phyloP scores from a whole-genome alignment of 805 yeast genomes.

The Debaryomyces prosopidis region DNA sequence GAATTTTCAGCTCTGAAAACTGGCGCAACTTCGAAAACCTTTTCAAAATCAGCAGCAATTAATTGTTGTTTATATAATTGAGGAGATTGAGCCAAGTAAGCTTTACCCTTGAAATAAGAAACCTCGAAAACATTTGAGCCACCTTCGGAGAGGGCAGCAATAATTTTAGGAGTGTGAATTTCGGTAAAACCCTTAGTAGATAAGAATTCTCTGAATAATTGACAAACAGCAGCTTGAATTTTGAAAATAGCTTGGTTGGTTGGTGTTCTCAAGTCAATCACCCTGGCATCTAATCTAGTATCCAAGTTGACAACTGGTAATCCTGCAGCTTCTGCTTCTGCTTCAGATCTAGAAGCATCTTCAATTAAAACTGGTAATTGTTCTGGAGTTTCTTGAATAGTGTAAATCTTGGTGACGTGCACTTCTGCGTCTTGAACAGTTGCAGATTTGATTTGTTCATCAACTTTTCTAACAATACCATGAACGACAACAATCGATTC shows the following conservation, averaged over 20 bases:
- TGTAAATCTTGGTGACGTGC: conserved; percentile 67
- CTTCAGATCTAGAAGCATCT: conserved; percentile 94
- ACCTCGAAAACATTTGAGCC: conserved; percentile 97
- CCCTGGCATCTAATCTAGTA: conserved; percentile 92
- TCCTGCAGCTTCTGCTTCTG: conserved; percentile 88
- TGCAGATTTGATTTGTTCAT: conserved; percentile 84
- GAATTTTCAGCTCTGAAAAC: conserved; percentile 99
- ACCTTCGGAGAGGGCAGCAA: conserved; percentile 96
- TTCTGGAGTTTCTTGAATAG: conserved; percentile 86
- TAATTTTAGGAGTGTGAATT: conserved; percentile 93
- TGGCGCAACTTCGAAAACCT: conserved; percentile 94
- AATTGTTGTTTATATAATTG: conserved; percentile 97
- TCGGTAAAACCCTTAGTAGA: conserved; percentile 71
- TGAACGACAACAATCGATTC: conserved; percentile 91
- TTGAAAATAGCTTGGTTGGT: conserved; percentile 97
- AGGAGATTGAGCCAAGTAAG: conserved; percentile 96
- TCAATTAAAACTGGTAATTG: conserved; percentile 93
- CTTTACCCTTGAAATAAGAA: conserved; percentile 87
- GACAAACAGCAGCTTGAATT: conserved; percentile 87
- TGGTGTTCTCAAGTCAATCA: conserved; percentile 92
- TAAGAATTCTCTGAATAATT: conserved; percentile 87
- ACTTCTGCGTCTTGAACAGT: conserved; percentile 91
- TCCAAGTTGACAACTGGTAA: conserved; percentile 94
- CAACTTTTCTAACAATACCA: conserved; percentile 82
- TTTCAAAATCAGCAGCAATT: conserved; percentile 97